A percentile compares a stretch with the other conserved stretches of the same genome.
These are phyloP conservation scores for Hypoxylon fragiforme DNA, from an alignment of 495 filamentous ascomycete species.

Conservation along the genomic window DNA sequence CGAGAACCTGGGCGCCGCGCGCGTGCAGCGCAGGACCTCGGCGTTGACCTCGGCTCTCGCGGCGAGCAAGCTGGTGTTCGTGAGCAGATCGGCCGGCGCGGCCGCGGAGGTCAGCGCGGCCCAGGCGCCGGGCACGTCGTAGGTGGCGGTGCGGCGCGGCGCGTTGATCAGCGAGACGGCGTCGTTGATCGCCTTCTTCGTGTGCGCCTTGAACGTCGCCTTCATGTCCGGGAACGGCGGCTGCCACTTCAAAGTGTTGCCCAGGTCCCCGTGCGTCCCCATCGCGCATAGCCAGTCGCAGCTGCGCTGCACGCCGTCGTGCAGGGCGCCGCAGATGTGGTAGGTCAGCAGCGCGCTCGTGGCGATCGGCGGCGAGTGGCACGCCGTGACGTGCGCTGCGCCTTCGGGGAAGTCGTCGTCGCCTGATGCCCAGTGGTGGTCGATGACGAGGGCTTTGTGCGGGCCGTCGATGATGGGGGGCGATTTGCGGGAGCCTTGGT, in stretches of 20 bases:
- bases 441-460: slow-evolving; percentile 55
- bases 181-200: slow-evolving; percentile 59
- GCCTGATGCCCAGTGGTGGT: slow-evolving; percentile 56
- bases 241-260: slow-evolving; percentile 59
- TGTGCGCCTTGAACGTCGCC: slow-evolving; percentile 55
- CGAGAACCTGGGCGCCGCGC: slow-evolving; percentile 59
- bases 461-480: slow-evolving; percentile 49
- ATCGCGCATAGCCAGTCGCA: slow-evolving; percentile 60
- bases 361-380: slow-evolving; percentile 59
- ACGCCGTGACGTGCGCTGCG: slow-evolving; percentile 54
- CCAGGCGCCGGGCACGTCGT: slow-evolving; percentile 60
- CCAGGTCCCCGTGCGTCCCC: slow-evolving; percentile 64
- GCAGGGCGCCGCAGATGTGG: slow-evolving; percentile 55
- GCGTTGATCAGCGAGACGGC: slow-evolving; percentile 61
- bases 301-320: slow-evolving; percentile 44
- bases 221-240: slow-evolving; percentile 62
- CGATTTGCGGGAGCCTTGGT: slow-evolving; percentile 58
- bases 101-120: slow-evolving; percentile 44
- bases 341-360: slow-evolving; percentile 61
- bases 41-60: slow-evolving; percentile 55
- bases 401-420: slow-evolving; percentile 56
- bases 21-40: slow-evolving; percentile 59
- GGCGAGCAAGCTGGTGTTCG: slow-evolving; percentile 44
- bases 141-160: slow-evolving; percentile 56
- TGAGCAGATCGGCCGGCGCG: slow-evolving; percentile 50